A percentile compares a stretch with the other conserved stretches of the same genome.
Conservation (phyloP, 768 basidiomycete genomes). For the Tremella yokohamensis region DNA sequence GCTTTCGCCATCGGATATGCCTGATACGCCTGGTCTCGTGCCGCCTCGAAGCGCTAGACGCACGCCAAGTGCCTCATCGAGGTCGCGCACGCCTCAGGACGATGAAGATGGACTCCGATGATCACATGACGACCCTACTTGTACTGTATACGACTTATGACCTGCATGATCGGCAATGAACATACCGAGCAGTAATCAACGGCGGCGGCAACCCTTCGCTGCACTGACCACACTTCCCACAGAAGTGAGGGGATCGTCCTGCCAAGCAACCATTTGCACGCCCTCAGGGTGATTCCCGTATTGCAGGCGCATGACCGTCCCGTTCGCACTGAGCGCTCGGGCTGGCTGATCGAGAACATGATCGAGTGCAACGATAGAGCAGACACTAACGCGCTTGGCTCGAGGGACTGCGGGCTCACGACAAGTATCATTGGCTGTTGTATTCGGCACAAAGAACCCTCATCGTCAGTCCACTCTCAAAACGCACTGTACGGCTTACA, state of each 20-base stretch:
- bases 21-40: too few species aligned
- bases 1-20: too few species aligned
- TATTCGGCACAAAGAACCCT: constrained; percentile 6
- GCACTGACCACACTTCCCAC: neutral
- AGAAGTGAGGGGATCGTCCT: constrained; percentile 1
- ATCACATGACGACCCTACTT: neutral
- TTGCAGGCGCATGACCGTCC: neutral
- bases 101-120: constrained; percentile 1
- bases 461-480: neutral
- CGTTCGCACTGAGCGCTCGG: constrained; percentile 5
- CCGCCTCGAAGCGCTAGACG: neutral
- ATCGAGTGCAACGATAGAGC: constrained; percentile 3
- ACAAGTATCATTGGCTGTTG: neutral
- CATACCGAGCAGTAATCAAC: neutral
- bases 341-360: constrained; percentile 7
- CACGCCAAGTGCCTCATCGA: neutral
- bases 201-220: neutral
- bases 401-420: neutral
- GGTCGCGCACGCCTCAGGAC: neutral
- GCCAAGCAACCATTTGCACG: constrained; percentile 1
- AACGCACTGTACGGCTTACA: neutral
- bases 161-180: neutral
- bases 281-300: constrained; percentile 5
- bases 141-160: neutral
- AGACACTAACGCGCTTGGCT: neutral